Evolutionary conservation across 164 flowering plant species (phyloP).

Genomic region (Kalanchoe fedtschenkoi): DNA sequence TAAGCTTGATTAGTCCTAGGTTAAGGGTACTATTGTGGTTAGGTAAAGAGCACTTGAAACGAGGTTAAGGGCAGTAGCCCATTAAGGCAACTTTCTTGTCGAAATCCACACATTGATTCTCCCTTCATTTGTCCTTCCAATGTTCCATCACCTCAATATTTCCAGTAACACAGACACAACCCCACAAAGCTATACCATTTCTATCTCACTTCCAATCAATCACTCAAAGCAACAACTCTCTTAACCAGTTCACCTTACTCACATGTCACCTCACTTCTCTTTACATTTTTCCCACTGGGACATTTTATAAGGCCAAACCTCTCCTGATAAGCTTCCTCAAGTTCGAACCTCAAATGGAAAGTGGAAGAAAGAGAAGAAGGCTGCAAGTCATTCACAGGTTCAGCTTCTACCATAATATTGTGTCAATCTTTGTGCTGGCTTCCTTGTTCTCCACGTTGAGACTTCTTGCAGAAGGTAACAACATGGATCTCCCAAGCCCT

Average conservation of each 20-base stretch:
- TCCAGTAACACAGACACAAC: conserved; percentile 1
- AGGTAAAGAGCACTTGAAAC: no score
- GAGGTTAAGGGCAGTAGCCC: not conserved
- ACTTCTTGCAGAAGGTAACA: not conserved
- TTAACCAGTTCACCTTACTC: not conserved
- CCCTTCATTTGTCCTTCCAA: conserved; percentile 5
- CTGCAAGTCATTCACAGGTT: not conserved
- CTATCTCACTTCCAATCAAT: conserved; percentile 3
- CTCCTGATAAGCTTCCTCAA: not conserved
- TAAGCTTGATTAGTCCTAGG: not conserved
- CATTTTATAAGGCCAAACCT: not conserved
- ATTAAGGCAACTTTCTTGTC: conserved; percentile 2
- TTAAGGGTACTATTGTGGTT: no score
- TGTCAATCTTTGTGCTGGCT: not conserved
- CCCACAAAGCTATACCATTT: not conserved
- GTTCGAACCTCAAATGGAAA: not conserved
- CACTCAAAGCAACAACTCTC: conserved; percentile 3
- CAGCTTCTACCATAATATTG: not conserved
- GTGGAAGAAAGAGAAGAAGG: not conserved
- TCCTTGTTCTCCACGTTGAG: not conserved
- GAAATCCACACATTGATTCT: not conserved
- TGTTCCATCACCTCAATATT: conserved; percentile 5
- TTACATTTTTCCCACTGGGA: not conserved
- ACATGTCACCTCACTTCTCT: not conserved
- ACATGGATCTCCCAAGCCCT: not conserved